Percentiles rank a stretch among this genome's conserved stretches.
These are phyloP conservation scores for Kalanchoe fedtschenkoi DNA, from an alignment of 164 flowering plant species.

Conservation along the genomic window DNA sequence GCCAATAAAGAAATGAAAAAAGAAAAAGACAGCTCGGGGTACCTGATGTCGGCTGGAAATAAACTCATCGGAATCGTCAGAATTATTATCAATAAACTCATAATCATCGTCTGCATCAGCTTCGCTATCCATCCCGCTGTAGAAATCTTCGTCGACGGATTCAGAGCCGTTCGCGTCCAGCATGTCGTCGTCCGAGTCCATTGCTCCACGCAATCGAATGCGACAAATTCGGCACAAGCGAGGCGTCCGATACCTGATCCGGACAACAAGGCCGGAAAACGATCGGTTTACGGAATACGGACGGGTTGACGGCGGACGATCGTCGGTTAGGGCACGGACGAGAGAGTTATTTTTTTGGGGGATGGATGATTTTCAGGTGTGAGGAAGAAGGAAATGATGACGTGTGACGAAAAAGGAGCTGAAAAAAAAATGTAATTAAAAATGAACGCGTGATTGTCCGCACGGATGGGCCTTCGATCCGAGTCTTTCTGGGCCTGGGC, in stretches of 20 bases:
- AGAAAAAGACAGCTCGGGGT: not conserved
- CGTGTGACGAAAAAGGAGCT: not conserved
- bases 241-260: not conserved
- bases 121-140: slow-evolving; percentile 28
- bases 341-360: not conserved
- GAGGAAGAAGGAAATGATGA: not conserved
- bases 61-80: slow-evolving; percentile 46
- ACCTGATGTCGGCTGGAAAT: slow-evolving; percentile 39
- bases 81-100: slow-evolving; percentile 43
- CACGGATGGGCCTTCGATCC: too few relatives aligned
- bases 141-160: slow-evolving; percentile 32
- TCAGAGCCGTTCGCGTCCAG: slow-evolving; percentile 22
- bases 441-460: too few relatives aligned
- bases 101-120: slow-evolving; percentile 27
- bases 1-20: not conserved
- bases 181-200: slow-evolving; percentile 39
- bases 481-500: too few relatives aligned
- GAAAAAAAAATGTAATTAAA: too few relatives aligned
- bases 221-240: too few relatives aligned
- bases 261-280: not conserved
- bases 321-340: not conserved
- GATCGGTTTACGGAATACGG: not conserved
- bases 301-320: not conserved
- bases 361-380: not conserved
- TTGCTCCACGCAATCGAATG: not conserved